A percentile compares a stretch with the other conserved stretches of the same genome.
phyloP scores from a whole-genome alignment of 2,329 filamentous ascomycete genomes.

The Exserohilum rostratum region DNA sequence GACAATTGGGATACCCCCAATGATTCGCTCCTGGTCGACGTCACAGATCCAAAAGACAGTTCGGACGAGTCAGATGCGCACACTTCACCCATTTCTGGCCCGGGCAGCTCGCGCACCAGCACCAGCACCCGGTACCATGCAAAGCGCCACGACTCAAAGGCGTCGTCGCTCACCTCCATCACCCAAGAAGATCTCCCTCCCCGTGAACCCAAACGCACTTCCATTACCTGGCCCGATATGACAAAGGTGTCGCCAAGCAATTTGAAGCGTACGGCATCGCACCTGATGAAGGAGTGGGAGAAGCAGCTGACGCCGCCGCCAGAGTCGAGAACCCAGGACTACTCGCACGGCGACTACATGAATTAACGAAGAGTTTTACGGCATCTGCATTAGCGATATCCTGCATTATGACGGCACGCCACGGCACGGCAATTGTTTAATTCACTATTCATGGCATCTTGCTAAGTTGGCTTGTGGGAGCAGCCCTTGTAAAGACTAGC shows the following conservation, averaged over 20 bases:
- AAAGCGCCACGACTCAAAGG: constrained; percentile 48
- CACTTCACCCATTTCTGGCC: constrained; percentile 49
- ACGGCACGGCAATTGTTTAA: constrained; percentile 35
- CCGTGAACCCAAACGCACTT: constrained; percentile 45
- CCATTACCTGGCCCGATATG: constrained; percentile 70
- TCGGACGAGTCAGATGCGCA: constrained; percentile 59
- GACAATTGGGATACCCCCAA: constrained; percentile 62
- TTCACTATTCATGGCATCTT: constrained; percentile 24
- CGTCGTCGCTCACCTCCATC: constrained; percentile 42
- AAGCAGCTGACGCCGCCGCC: constrained; percentile 67
- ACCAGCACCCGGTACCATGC: constrained; percentile 59
- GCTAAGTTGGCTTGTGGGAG: constrained; percentile 30
- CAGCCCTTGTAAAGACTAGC: constrained; percentile 12
- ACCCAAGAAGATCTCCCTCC: constrained; percentile 22
- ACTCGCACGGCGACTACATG: constrained; percentile 46
- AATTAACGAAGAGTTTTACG: constrained; percentile 11
- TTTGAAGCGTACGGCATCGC: constrained; percentile 80
- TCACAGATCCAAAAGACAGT: constrained; percentile 47
- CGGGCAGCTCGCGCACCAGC: constrained; percentile 60
- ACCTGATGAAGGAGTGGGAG: constrained; percentile 91
- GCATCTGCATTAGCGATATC: constrained; percentile 11
- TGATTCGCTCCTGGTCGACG: constrained; percentile 37
- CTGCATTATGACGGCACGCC: constrained; percentile 40
- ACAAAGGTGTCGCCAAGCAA: constrained; percentile 76
- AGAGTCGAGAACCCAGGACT: constrained; percentile 39